Base-by-base conservation (phyloP, 1,284 basidiomycete species). In the Termitomyces sp. region DNA sequence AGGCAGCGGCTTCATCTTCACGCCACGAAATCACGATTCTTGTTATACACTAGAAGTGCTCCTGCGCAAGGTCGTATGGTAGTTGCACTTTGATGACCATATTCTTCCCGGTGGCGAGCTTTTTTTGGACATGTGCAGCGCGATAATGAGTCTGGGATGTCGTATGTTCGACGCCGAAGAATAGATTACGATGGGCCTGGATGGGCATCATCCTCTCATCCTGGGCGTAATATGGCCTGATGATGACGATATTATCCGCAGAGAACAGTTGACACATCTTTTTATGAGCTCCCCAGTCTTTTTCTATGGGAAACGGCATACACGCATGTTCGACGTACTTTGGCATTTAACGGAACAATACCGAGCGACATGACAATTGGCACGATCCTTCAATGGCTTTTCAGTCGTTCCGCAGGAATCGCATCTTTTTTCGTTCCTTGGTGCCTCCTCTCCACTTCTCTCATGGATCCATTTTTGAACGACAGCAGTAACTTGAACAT, bases 261-360 rank as follows among this genome's bases (percentile, higher is more conserved):
- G 64, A 65, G 64, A 82, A 82, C 0, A 78, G 69, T 24, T 68
- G 64, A 60, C 82, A 84, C 0, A 56, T 56, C 9, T 60, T 65
- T 60, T 82, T 82, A 64, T 84, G 83, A 0, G 46, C 55, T 39
- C 67, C 63, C 82, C 81, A 83, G 26, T 77, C 70, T 19, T 63
- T 61, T n/a, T 66, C 79, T 81, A 58, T 15, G 8, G 13, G 13
- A 9, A 41, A 5, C 24, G 17, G 15, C 38, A 36, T n/a, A 42
- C 28, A 36, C 33, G 39, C 15, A 48, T 13, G 24, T 26, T 17
- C 15, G 12, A 69, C 77, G 9, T 58, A 81, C 81, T 65, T 66
- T 84, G 82, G 58, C 83, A 83, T 24, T 71, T 73, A 1, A 66
- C 59, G 5, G 79, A 81, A 55, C 83, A 84, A 57, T 81, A 83